phyloP scores from a whole-genome alignment of 2,329 filamentous ascomycete genomes.

The Podosphaera fusca region DNA sequence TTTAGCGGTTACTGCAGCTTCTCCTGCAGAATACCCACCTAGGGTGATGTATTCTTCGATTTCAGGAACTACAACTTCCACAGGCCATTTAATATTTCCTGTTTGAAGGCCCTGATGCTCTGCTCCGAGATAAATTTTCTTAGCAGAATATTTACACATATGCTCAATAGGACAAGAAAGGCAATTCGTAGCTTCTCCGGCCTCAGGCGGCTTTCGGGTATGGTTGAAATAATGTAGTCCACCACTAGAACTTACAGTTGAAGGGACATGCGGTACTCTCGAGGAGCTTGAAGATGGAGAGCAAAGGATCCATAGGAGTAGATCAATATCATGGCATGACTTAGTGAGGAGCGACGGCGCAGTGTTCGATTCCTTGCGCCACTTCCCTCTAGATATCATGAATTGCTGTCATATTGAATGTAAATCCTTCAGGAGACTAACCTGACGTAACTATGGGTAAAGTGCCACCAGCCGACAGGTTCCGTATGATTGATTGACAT shows the following conservation, averaged over 20 bases:
- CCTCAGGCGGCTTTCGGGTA: constrained; percentile 49
- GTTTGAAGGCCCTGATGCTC: constrained; percentile 34
- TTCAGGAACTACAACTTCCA: constrained; percentile 75
- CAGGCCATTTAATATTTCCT: constrained; percentile 55
- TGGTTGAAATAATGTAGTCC: constrained; percentile 56
- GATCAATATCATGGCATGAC: constrained; percentile 88
- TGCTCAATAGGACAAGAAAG: constrained; percentile 52
- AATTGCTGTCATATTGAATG: constrained; percentile 1
- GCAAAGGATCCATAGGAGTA: constrained; percentile 75
- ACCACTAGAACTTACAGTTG: constrained; percentile 52
- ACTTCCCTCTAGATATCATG: constrained; percentile 46
- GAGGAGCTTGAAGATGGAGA: constrained; percentile 23
- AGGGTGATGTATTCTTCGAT: constrained; percentile 50
- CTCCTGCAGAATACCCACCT: constrained; percentile 24
- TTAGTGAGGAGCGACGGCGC: constrained; percentile 77
- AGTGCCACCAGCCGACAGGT: constrained; percentile 93
- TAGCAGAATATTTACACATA: constrained; percentile 66
- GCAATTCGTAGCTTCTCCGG: constrained; percentile 67
- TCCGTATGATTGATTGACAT: constrained; percentile 78
- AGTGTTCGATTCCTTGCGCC: constrained; percentile 58
- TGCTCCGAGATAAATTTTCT: constrained; percentile 34
- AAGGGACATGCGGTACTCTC: constrained; percentile 44
- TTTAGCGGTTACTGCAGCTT: constrained; percentile 18
- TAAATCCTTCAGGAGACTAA: constrained; percentile 11
- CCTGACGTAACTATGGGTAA: constrained; percentile 69